These are phyloP conservation scores for Physaria fendleri DNA, from an alignment of 345 rosid genomes.

Conservation along the genomic window DNA sequence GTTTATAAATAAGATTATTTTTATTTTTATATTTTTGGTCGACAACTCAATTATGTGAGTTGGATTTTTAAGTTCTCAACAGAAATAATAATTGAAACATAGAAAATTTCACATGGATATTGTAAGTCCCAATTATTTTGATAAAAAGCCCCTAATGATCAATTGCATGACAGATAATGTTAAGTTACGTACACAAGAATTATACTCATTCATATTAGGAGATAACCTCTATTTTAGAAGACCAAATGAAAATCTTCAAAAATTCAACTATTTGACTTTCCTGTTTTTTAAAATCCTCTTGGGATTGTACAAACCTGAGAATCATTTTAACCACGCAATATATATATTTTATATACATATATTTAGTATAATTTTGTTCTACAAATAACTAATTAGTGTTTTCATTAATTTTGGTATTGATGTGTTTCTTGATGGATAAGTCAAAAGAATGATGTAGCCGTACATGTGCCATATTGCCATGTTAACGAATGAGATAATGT, in stretches of 20 bases:
- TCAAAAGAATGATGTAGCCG: not conserved
- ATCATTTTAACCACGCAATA: not conserved
- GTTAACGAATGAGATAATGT: not conserved
- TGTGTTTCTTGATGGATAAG: not conserved
- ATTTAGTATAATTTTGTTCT: too few species aligned
- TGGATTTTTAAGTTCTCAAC: constrained; percentile 6
- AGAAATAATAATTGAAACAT: not conserved
- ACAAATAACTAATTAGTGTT: not conserved
- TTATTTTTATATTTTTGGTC: too few species aligned
- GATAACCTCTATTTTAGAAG: not conserved
- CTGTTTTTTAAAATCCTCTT: not conserved
- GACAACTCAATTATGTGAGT: constrained; percentile 13
- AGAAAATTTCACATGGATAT: not conserved
- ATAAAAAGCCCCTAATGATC: not conserved
- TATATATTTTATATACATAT: too few species aligned
- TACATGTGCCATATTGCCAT: not conserved
- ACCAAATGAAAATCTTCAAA: not conserved
- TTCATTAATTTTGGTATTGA: not conserved
- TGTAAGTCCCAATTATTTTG: constrained; percentile 3
- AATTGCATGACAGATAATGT: not conserved
- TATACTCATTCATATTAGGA: not conserved
- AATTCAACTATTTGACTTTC: not conserved
- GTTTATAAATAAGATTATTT: too few species aligned
- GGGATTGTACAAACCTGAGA: not conserved
- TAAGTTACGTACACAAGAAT: not conserved